Evolutionary conservation across 202 grass and related monocot species (phyloP), one percentile per base, ranked within the genome.

Genomic region (Hordeum pubiflorum): DNA sequence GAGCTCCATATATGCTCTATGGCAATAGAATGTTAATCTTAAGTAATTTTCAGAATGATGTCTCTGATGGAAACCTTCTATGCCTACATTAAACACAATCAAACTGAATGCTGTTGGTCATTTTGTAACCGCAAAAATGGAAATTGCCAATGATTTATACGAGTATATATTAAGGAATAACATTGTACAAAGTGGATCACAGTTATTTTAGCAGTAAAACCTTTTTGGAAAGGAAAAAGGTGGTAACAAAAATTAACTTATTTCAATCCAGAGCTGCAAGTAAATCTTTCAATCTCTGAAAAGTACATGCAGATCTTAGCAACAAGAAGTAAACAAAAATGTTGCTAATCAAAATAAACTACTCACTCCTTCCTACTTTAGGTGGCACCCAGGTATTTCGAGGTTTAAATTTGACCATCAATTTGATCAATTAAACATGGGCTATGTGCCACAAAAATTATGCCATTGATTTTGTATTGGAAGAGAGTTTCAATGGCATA

Each of bases 251-350:
- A 74, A 41, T 66, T 6, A 37, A 48, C 52, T 67, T 39, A 66
- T 34, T 86, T 26, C 44, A 74, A 74, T 65, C 17, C 65, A 71
- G 76, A 80, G 48, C 63, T 57, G 21, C n/a, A 79, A 55, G 24
- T 78, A 63, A 12, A 48, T 78, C 3, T 50, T 56, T 59, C 37
- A 59, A 46, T 17, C 26, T 63, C 9, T 18, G 6, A 76, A 29
- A 52, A 23, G 17, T 72, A 20, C 18, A 63, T 37, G 7, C 34
- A 6, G 34, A 37, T 80, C 50, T 59, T 41, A 63, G 14, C 26
- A 76, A 48, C 27, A 54, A 29, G 4, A 50, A 29, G 31, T 8
- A 22, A 2, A 31, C 41, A 81, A 63, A 63, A 23, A 73, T 48
- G 37, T 41, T 50, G 5, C 79, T 27, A 50, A 22, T 55, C 18